These are phyloP conservation scores for Mariannaea elegans DNA, from an alignment of 2,329 filamentous ascomycete species.

Conservation along the genomic window DNA sequence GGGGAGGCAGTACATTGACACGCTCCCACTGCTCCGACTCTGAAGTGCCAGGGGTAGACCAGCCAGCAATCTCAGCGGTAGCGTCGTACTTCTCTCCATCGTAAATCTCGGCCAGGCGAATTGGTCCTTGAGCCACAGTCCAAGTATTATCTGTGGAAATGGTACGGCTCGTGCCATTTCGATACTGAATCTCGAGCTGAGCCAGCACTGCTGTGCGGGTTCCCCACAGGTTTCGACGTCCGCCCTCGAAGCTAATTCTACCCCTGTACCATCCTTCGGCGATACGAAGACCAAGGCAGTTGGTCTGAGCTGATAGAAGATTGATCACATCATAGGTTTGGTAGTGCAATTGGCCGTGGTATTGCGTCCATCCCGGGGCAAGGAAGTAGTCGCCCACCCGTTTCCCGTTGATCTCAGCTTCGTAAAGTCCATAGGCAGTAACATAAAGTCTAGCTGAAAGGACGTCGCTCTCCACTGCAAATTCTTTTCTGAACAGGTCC, in stretches of 20 bases:
- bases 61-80: constrained; percentile 32
- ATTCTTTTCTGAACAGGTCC: constrained; percentile 23
- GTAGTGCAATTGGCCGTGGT: constrained; percentile 57
- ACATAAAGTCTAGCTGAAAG: constrained; percentile 52
- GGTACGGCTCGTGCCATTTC: constrained; percentile 40
- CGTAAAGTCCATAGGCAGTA: constrained; percentile 55
- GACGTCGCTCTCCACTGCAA: constrained; percentile 3
- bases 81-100: constrained; percentile 62
- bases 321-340: constrained; percentile 59
- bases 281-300: constrained; percentile 41
- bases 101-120: constrained; percentile 55
- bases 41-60: constrained; percentile 18
- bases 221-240: constrained; percentile 46
- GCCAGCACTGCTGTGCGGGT: constrained; percentile 50
- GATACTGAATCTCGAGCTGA: constrained; percentile 49
- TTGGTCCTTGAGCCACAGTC: constrained; percentile 46
- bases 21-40: constrained; percentile 37
- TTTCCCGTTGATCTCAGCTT: constrained; percentile 54
- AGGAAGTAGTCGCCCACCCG: constrained; percentile 50
- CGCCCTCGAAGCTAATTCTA: constrained; percentile 43
- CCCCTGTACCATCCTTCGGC: constrained; percentile 61
- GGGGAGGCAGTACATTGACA: constrained; percentile 17
- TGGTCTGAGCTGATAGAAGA: constrained; percentile 40
- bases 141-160: constrained; percentile 49
- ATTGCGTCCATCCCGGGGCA: constrained; percentile 61